These are phyloP conservation scores for Kitagawia praeruptora DNA, from an alignment of 129 eudicot species.

Conservation along the genomic window DNA sequence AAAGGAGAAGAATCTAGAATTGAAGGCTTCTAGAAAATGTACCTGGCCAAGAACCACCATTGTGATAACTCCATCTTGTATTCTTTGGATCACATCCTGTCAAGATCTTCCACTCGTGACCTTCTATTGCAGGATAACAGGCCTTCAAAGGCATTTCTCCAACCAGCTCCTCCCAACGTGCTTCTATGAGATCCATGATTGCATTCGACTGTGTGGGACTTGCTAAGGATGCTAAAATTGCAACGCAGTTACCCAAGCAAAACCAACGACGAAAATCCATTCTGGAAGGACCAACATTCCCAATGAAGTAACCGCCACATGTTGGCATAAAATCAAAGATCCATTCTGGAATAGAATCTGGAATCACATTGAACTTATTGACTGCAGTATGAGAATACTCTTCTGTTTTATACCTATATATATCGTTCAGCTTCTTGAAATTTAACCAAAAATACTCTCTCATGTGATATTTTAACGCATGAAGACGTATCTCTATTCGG, in stretches of 20 bases:
- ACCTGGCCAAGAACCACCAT: slow-evolving; percentile 99
- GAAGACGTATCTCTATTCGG: slow-evolving; percentile 60
- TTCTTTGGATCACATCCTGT: slow-evolving; percentile 97
- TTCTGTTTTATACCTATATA: slow-evolving; percentile 87
- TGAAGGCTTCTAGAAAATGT: slow-evolving; percentile 2
- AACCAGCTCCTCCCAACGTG: slow-evolving; percentile 85
- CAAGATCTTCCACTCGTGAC: slow-evolving; percentile 86
- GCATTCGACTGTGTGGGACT: slow-evolving; percentile 65
- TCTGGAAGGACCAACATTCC: slow-evolving; percentile 88
- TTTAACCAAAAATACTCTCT: slow-evolving; percentile 89
- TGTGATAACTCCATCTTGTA: slow-evolving; percentile 98
- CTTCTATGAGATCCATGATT: slow-evolving; percentile 88
- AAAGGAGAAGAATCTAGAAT: background rate
- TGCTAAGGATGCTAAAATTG: slow-evolving; percentile 84
- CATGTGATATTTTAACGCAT: slow-evolving; percentile 89
- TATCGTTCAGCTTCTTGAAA: slow-evolving; percentile 78
- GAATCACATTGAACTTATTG: slow-evolving; percentile 90
- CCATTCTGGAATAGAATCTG: slow-evolving; percentile 96
- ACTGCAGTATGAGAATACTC: slow-evolving; percentile 94
- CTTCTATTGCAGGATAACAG: slow-evolving; percentile 89
- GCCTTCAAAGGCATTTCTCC: slow-evolving; percentile 93
- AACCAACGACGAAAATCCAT: slow-evolving; percentile 99
- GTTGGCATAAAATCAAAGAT: slow-evolving; percentile 89
- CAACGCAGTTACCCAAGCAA: slow-evolving; percentile 89
- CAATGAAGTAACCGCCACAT: slow-evolving; percentile 85